Evolutionary conservation across 495 filamentous ascomycete species (phyloP).

Genomic region (Penicillium coffeae): DNA sequence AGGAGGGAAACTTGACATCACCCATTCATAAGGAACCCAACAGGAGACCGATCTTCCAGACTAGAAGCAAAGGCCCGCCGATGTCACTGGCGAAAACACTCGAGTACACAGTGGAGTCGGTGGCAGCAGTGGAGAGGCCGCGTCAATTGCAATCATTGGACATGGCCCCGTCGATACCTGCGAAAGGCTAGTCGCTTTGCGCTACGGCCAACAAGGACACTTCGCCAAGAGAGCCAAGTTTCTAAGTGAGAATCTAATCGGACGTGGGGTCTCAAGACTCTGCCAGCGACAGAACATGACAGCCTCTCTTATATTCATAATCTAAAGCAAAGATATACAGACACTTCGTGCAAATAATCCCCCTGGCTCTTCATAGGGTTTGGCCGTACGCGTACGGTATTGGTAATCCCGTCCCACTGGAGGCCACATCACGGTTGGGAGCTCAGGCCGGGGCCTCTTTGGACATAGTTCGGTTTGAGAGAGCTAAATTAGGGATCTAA

Average conservation of each 20-base stretch:
- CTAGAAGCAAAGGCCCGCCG: neutral
- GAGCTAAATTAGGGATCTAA: no score
- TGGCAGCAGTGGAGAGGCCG: neutral
- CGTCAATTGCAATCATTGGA: conserved; percentile 3
- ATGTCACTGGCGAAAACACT: neutral
- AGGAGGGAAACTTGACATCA: neutral
- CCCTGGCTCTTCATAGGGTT: no score
- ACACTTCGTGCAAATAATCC: no score
- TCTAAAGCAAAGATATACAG: no score
- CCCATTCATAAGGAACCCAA: conserved; percentile 4
- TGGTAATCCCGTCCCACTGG: conserved; percentile 7
- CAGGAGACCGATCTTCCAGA: conserved; percentile 1
- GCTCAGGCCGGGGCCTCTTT: neutral
- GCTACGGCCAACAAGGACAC: neutral
- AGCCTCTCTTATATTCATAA: no score
- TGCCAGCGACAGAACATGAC: no score
- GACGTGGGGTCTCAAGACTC: no score
- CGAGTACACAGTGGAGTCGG: neutral
- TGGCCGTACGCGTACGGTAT: conserved; percentile 5
- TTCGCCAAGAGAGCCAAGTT: conserved; percentile 8
- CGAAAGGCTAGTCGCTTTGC: neutral
- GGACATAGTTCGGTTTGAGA: neutral
- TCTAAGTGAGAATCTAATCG: neutral
- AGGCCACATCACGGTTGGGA: neutral
- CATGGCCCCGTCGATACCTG: neutral